A percentile compares a stretch with the other conserved stretches of the same genome.
phyloP scores from a whole-genome alignment of 768 basidiomycete genomes.

The Leccinum pellstonianum region DNA sequence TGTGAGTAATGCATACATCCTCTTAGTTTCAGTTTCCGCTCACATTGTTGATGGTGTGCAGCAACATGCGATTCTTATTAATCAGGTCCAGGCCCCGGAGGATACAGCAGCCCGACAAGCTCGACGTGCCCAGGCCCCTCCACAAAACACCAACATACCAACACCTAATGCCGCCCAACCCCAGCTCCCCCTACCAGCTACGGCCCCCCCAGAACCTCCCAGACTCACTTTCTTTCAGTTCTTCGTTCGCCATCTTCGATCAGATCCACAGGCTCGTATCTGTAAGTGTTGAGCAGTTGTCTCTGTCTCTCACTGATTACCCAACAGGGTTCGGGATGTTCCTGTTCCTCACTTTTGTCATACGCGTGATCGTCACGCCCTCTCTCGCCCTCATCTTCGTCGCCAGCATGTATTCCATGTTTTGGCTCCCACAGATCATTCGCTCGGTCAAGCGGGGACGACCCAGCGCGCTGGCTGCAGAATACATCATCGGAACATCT shows the following conservation, averaged over 20 bases:
- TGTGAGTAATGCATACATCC: slow-evolving; percentile 43
- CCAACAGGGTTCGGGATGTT: slow-evolving; percentile 62
- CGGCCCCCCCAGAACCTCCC: slow-evolving; percentile 16
- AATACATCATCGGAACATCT: slow-evolving; percentile 79
- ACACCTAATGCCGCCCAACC: slow-evolving; percentile 10
- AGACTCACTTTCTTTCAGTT: slow-evolving; percentile 42
- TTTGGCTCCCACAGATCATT: slow-evolving; percentile 86
- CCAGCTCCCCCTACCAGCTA: slow-evolving; percentile 23
- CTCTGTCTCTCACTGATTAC: background rate
- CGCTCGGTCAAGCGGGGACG: slow-evolving; percentile 71
- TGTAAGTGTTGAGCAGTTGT: slow-evolving; percentile 45
- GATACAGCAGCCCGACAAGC: slow-evolving; percentile 40
- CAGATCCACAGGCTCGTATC: slow-evolving; percentile 69
- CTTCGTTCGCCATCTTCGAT: slow-evolving; percentile 56
- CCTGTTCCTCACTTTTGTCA: slow-evolving; percentile 66
- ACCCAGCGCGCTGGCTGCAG: slow-evolving; percentile 60
- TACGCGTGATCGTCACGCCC: slow-evolving; percentile 71
- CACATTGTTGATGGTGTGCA: slow-evolving; percentile 28
- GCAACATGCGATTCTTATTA: slow-evolving; percentile 83
- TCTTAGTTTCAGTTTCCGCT: background rate
- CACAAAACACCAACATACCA: slow-evolving; percentile 4
- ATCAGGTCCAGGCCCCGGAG: slow-evolving; percentile 83
- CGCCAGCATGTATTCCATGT: slow-evolving; percentile 65
- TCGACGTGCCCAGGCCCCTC: slow-evolving; percentile 12
- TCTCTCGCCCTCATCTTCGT: slow-evolving; percentile 66